Conservation (phyloP, 2,329 filamentous ascomycete genomes). For the Leptographium wingfieldii region DNA sequence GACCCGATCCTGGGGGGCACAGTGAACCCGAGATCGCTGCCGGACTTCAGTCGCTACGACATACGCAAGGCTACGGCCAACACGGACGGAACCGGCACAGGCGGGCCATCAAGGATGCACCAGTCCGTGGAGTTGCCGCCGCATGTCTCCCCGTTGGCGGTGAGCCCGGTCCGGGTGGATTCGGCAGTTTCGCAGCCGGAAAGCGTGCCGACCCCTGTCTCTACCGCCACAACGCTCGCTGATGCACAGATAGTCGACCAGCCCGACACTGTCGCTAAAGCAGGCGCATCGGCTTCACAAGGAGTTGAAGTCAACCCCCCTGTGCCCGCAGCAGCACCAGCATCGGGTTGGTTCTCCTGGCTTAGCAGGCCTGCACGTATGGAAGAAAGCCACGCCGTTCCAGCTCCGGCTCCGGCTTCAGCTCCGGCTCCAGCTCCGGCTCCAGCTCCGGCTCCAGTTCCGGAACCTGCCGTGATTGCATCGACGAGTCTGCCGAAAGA, state of each 20-base stretch:
- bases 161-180: neutral
- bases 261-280: neutral
- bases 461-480: neutral
- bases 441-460: conserved; percentile 7
- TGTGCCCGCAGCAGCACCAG: neutral
- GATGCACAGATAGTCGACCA: neutral
- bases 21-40: conserved; percentile 28
- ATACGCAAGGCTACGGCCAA: conserved; percentile 23
- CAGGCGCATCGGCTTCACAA: neutral
- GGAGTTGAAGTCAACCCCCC: neutral
- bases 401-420: neutral
- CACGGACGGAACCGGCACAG: conserved; percentile 8
- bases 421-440: neutral
- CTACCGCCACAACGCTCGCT: neutral
- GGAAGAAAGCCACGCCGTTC: conserved; percentile 9
- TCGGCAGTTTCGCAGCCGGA: neutral
- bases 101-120: conserved; percentile 1
- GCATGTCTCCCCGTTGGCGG: neutral
- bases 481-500: conserved; percentile 6
- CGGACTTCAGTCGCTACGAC: conserved; percentile 41
- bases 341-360: conserved; percentile 10
- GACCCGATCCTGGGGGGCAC: conserved; percentile 49
- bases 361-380: conserved; percentile 3
- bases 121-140: neutral
- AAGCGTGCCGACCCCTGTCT: too few species aligned